Percentiles rank a stretch among this genome's conserved stretches.
phyloP scores from a whole-genome alignment of 2,329 filamentous ascomycete species.

The Exutisphaerella laricina region DNA sequence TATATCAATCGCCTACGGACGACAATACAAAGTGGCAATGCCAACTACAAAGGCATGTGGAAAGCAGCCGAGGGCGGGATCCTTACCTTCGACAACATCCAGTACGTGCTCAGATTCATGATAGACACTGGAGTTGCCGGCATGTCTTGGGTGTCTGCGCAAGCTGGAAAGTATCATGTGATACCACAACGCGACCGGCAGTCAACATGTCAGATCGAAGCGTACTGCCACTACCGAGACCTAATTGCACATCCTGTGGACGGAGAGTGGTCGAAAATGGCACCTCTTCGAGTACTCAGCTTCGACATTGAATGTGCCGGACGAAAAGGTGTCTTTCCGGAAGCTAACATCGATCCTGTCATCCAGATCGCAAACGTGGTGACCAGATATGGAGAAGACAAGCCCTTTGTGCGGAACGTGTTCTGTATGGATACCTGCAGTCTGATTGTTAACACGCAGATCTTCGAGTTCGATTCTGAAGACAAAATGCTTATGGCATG shows the following conservation, averaged over 20 bases:
- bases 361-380: constrained; percentile 98
- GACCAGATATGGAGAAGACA: constrained; percentile 87
- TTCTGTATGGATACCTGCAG: constrained; percentile 93
- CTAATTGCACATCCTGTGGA: constrained; percentile 81
- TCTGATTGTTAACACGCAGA: constrained; percentile 88
- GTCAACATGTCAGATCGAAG: constrained; percentile 96
- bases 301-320: constrained; percentile 99
- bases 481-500: constrained; percentile 87
- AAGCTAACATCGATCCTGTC: constrained; percentile 84
- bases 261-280: constrained; percentile 97
- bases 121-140: constrained; percentile 91
- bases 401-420: constrained; percentile 93
- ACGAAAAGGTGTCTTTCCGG: constrained; percentile 94
- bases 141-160: constrained; percentile 96
- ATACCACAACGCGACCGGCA: constrained; percentile 62
- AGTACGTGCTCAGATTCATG: constrained; percentile 96
- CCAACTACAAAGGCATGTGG: constrained; percentile 93
- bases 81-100: constrained; percentile 90
- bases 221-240: constrained; percentile 72
- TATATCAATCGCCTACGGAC: constrained; percentile 70
- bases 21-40: constrained; percentile 66
- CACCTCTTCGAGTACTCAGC: constrained; percentile 82
- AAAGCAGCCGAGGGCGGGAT: constrained; percentile 63
- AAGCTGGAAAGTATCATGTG: constrained; percentile 65
- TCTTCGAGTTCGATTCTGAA: constrained; percentile 76